A percentile compares a stretch with the other conserved stretches of the same genome.
phyloP scores from a whole-genome alignment of 306 rosid species.

The Rosa persica region DNA sequence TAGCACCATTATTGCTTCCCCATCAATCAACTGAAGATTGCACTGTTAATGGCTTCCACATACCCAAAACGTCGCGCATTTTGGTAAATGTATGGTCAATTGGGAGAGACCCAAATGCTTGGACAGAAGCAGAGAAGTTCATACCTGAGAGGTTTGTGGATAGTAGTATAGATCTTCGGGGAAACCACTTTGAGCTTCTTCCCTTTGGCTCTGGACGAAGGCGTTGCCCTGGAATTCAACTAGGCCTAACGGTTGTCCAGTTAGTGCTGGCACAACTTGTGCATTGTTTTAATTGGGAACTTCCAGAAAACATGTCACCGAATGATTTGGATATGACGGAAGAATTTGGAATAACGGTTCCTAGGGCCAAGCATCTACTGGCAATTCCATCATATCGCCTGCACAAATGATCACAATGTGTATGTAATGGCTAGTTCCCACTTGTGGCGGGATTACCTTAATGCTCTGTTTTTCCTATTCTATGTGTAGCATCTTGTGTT shows the following conservation, averaged over 20 bases:
- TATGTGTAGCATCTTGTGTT: background rate
- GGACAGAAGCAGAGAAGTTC: constrained; percentile 3
- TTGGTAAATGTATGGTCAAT: background rate
- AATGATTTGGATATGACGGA: constrained; percentile 1
- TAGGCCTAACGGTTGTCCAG: background rate
- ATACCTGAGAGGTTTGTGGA: background rate
- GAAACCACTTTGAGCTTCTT: constrained; percentile 1
- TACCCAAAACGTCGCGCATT: background rate
- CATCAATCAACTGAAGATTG: background rate
- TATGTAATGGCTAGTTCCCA: background rate
- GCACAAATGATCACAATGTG: background rate
- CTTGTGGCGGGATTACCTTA: background rate
- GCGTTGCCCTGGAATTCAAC: background rate
- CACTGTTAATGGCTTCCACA: background rate
- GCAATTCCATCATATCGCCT: constrained; percentile 3
- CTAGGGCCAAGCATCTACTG: background rate
- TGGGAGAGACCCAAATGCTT: background rate
- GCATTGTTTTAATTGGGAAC: constrained; percentile 1
- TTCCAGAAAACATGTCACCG: background rate
- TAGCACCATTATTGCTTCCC: background rate
- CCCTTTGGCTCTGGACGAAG: constrained; percentile 5
- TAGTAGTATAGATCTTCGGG: background rate
- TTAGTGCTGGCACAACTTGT: background rate
- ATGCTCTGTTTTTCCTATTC: background rate
- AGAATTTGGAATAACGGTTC: background rate